Percentiles rank a stretch among this genome's conserved stretches.
Conservation (phyloP, 306 rosid genomes). For the Clitoria ternatea region DNA sequence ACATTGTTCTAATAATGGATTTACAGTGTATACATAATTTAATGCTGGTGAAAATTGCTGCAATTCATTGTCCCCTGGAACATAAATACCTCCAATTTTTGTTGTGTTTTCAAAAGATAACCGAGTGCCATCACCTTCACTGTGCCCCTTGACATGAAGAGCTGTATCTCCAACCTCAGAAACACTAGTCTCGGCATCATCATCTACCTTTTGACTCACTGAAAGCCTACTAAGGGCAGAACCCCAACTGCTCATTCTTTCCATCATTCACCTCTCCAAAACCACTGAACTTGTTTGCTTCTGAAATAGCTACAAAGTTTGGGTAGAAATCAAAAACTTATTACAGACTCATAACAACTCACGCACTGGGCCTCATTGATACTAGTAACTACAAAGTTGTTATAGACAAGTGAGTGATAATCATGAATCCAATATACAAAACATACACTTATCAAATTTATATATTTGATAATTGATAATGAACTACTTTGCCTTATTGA, state of each 20-base stretch:
- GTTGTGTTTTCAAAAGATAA: background rate
- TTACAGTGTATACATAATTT: background rate
- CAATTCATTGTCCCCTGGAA: background rate
- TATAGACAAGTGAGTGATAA: too few species aligned
- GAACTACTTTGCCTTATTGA: too few species aligned
- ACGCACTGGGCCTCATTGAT: too few species aligned
- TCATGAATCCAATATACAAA: too few species aligned
- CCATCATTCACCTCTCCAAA: constrained; percentile 27
- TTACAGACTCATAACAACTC: too few species aligned
- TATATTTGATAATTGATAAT: too few species aligned
- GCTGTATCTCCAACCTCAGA: background rate
- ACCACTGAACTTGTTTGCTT: background rate
- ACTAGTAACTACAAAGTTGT: too few species aligned
- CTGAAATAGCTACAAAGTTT: background rate
- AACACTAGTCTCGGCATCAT: background rate
- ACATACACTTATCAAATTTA: too few species aligned
- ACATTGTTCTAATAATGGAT: constrained; percentile 23
- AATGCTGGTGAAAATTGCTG: background rate
- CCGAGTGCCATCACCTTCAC: background rate
- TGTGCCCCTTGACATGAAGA: background rate
- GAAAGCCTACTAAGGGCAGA: constrained; percentile 43
- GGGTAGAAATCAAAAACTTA: too few species aligned
- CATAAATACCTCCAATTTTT: background rate
- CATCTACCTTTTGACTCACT: background rate
- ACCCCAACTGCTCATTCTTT: constrained; percentile 34